phyloP scores from a whole-genome alignment of 2,329 filamentous ascomycete species.

The Pseudogymnoascus sp. region DNA sequence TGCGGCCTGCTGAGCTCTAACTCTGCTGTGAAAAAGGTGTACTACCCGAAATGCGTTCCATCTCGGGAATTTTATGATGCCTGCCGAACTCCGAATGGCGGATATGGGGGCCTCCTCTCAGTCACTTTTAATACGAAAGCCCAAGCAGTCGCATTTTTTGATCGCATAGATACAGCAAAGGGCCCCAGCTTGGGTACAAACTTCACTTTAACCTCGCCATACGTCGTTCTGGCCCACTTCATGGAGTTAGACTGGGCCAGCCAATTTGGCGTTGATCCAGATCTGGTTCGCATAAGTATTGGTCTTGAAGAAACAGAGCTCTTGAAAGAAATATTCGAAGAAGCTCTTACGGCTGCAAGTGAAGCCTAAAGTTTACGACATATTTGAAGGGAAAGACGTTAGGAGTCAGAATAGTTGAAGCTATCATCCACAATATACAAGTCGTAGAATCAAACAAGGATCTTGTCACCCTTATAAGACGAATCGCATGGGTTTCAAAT shows the following conservation, averaged over 20 bases:
- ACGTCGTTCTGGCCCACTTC: constrained; percentile 87
- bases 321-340: constrained; percentile 55
- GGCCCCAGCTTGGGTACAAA: constrained; percentile 94
- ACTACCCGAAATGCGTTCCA: constrained; percentile 76
- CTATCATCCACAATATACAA: background rate
- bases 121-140: constrained; percentile 65
- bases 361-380: background rate
- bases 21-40: constrained; percentile 63
- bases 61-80: constrained; percentile 69
- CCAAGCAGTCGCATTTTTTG: constrained; percentile 75
- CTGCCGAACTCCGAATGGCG: constrained; percentile 64
- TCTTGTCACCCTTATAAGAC: background rate
- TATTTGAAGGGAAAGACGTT: background rate
- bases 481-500: background rate
- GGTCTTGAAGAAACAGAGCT: constrained; percentile 72
- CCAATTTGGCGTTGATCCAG: constrained; percentile 70
- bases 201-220: constrained; percentile 87
- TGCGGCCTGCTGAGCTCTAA: constrained; percentile 60
- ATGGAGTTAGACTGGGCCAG: constrained; percentile 85
- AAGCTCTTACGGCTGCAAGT: constrained; percentile 57
- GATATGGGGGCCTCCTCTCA: constrained; percentile 85
- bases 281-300: constrained; percentile 79
- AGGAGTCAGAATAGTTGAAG: background rate
- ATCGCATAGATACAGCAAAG: constrained; percentile 79
- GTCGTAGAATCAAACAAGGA: background rate